These are phyloP conservation scores for grape (Vitis vinifera) DNA, from an alignment of 164 flowering plant genomes.

Conservation along the genomic window DNA sequence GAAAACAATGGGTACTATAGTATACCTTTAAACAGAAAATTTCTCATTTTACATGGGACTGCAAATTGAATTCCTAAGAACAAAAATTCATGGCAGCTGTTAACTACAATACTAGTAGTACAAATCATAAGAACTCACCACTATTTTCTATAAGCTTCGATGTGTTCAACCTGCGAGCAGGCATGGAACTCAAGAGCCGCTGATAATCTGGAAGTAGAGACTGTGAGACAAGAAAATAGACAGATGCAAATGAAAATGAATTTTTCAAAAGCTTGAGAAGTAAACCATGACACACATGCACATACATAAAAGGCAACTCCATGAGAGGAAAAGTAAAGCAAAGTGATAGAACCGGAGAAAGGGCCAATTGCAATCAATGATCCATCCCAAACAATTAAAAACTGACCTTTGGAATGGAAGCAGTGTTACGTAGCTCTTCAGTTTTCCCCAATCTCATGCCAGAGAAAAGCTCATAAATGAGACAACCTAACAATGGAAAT, in stretches of 20 bases:
- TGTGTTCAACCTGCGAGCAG: slow-evolving; percentile 92
- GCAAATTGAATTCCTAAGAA: background rate
- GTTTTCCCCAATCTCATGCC: slow-evolving; percentile 75
- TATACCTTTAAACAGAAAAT: too few species aligned
- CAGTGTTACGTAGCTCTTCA: slow-evolving; percentile 82
- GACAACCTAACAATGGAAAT: slow-evolving; percentile 62
- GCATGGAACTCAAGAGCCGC: slow-evolving; percentile 89
- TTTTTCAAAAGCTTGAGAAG: slow-evolving; percentile 5
- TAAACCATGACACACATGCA: slow-evolving; percentile 2
- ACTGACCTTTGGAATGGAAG: slow-evolving; percentile 82
- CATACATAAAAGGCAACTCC: background rate
- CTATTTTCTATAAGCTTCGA: slow-evolving; percentile 91
- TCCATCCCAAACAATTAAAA: slow-evolving; percentile 1
- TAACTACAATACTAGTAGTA: background rate
- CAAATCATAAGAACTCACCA: slow-evolving; percentile 48
- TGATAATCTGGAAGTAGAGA: slow-evolving; percentile 99
- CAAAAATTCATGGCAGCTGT: background rate
- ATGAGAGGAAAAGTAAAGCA: background rate
- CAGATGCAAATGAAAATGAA: slow-evolving; percentile 40
- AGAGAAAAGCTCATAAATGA: slow-evolving; percentile 91
- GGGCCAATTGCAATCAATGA: background rate
- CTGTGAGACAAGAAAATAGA: slow-evolving; percentile 68
- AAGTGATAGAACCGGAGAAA: background rate
- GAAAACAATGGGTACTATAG: too few species aligned
- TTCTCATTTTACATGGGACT: background rate